These are phyloP conservation scores for Bretschneidera sinensis DNA, from an alignment of 345 rosid genomes.

Conservation along the genomic window DNA sequence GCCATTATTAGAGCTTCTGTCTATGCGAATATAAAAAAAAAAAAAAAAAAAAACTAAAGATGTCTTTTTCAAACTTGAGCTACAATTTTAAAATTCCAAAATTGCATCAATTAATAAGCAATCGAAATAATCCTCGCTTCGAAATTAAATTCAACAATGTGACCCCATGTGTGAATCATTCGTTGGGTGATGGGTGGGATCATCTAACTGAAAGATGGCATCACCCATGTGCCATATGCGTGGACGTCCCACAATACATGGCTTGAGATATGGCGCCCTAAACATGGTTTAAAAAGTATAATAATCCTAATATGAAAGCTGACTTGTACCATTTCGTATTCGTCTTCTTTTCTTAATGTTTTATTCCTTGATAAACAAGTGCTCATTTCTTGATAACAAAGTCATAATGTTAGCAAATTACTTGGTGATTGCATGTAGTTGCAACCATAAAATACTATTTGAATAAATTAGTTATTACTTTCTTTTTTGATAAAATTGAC, in stretches of 20 bases:
- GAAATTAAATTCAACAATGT: neutral
- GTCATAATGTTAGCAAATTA: neutral
- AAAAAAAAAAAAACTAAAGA: no score
- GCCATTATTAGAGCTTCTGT: no score
- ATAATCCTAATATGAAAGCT: no score
- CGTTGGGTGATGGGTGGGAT: conserved; percentile 8
- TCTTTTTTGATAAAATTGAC: no score
- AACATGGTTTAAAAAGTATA: conserved; percentile 7
- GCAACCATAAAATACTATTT: no score
- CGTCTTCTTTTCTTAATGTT: conserved; percentile 4
- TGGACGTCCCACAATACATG: conserved; percentile 41
- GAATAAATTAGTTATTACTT: no score
- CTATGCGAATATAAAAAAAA: no score
- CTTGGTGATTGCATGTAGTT: no score
- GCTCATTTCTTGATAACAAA: conserved; percentile 19
- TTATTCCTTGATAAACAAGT: conserved; percentile 7
- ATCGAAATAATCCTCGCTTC: neutral
- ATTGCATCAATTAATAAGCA: neutral
- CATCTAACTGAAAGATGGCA: conserved; percentile 22
- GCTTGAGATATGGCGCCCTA: conserved; percentile 30
- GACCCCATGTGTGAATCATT: conserved; percentile 32
- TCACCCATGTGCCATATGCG: conserved; percentile 50
- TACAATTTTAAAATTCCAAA: neutral
- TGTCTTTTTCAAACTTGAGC: no score
- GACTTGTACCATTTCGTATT: no score